Evolutionary conservation across 2,329 filamentous ascomycete species (phyloP).

Genomic region (Fonsecaea erecta): DNA sequence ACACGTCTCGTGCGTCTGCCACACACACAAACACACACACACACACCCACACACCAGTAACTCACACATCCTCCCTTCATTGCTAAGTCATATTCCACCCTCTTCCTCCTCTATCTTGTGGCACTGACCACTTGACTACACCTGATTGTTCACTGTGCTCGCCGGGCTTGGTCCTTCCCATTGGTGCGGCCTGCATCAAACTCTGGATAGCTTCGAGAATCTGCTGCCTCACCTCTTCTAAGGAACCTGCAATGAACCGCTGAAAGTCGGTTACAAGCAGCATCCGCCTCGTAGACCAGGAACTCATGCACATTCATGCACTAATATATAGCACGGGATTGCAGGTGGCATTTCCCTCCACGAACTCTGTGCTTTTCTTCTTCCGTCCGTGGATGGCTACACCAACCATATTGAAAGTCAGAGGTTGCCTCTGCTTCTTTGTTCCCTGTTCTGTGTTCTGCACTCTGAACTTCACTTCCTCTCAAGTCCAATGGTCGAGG

Average conservation of each 20-base stretch:
- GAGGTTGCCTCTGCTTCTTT: neutral
- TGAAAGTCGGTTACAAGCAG: neutral
- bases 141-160: neutral
- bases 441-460: neutral
- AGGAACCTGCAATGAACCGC: slow-evolving; percentile 3
- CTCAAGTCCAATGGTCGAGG: neutral
- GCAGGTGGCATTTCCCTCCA: neutral
- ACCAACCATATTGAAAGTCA: neutral
- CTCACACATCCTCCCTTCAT: neutral
- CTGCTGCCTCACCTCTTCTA: neutral
- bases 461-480: neutral
- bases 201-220: neutral
- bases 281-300: slow-evolving; percentile 1
- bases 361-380: neutral
- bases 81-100: neutral
- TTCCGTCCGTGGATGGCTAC: neutral
- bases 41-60: too few relatives aligned
- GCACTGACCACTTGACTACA: neutral
- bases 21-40: too few relatives aligned
- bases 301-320: neutral
- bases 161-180: too few relatives aligned
- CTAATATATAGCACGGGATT: neutral
- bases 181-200: neutral
- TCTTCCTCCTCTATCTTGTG: neutral
- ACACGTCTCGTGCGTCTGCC: neutral